phyloP scores from a whole-genome alignment of 2,329 filamentous ascomycete species.

The Colletotrichum gloeosporioides region DNA sequence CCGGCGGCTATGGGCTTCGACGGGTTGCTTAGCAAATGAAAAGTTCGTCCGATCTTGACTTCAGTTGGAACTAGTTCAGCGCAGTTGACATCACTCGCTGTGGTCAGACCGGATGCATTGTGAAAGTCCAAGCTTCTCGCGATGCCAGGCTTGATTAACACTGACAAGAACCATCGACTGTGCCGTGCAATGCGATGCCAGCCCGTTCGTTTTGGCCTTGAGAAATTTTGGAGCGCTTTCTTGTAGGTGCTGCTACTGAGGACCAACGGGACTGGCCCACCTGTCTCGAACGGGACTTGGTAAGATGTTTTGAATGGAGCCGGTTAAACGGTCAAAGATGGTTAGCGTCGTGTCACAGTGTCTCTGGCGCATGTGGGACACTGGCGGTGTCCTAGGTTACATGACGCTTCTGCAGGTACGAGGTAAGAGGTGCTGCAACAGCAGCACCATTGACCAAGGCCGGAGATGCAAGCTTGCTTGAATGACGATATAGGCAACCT shows the following conservation, averaged over 20 bases:
- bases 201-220: neutral
- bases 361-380: slow-evolving; percentile 15
- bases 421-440: slow-evolving; percentile 15
- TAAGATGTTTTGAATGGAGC: slow-evolving; percentile 4
- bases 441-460: neutral
- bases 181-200: neutral
- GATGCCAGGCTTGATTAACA: neutral
- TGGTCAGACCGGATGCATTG: neutral
- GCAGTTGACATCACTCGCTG: neutral
- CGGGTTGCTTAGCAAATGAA: neutral
- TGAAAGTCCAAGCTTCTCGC: neutral
- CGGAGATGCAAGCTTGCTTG: neutral
- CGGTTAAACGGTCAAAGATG: neutral
- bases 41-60: neutral
- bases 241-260: neutral
- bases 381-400: slow-evolving; percentile 10
- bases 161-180: neutral
- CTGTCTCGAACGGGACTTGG: neutral
- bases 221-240: neutral
- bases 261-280: neutral
- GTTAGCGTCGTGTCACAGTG: slow-evolving; percentile 14
- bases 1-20: neutral
- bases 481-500: neutral
- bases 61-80: neutral
- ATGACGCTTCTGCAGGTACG: slow-evolving; percentile 30